Percentiles rank a stretch among this genome's conserved stretches.
Evolutionary conservation across 257 asterid genomes (phyloP).

Genomic region (Lithospermum erythrorhizon): DNA sequence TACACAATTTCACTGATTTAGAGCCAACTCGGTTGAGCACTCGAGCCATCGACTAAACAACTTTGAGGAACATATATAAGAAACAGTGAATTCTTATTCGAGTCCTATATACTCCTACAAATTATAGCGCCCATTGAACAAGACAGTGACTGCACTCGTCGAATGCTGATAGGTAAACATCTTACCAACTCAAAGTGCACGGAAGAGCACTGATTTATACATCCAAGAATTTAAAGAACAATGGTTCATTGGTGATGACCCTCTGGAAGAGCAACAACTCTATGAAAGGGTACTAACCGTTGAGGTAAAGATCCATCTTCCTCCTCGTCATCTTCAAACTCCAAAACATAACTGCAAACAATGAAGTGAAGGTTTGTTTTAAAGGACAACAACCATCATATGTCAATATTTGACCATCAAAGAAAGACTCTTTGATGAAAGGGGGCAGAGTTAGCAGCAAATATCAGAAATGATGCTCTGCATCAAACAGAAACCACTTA

Average conservation of each 20-base stretch:
- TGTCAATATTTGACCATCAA: too few relatives aligned
- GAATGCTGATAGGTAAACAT: too few relatives aligned
- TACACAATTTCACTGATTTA: too few relatives aligned
- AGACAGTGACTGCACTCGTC: not conserved
- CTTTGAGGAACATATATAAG: not conserved
- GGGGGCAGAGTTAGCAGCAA: too few relatives aligned
- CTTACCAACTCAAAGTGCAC: not conserved
- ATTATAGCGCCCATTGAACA: not conserved
- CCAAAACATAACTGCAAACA: constrained; percentile 61
- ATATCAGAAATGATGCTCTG: too few relatives aligned
- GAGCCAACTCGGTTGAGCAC: too few relatives aligned
- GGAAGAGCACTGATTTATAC: not conserved
- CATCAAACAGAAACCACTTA: not conserved
- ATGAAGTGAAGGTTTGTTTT: constrained; percentile 3
- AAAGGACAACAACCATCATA: not conserved
- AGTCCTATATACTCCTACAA: not conserved
- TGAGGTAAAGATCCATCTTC: constrained; percentile 89
- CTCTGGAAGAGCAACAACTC: constrained; percentile 82
- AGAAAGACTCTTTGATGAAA: too few relatives aligned
- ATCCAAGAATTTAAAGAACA: constrained; percentile 2
- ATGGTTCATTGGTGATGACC: constrained; percentile 57
- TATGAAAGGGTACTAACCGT: constrained; percentile 71
- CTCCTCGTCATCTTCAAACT: constrained; percentile 78
- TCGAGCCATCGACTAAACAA: not conserved
- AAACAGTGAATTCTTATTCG: not conserved